These are phyloP conservation scores for Zasmidium cellare DNA, from an alignment of 2,329 filamentous ascomycete species.

Conservation along the genomic window DNA sequence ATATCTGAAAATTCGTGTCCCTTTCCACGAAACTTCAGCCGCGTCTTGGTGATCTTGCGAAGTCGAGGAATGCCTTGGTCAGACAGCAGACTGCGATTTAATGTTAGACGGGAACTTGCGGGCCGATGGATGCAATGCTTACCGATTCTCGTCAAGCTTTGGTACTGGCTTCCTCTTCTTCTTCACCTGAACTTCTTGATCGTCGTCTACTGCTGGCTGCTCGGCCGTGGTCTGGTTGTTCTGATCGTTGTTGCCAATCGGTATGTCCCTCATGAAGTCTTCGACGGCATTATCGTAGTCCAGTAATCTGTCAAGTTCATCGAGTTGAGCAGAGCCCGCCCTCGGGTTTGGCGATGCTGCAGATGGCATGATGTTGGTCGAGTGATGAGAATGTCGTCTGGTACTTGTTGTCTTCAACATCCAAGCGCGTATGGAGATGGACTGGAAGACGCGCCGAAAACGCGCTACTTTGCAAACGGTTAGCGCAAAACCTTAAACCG, in stretches of 20 bases:
- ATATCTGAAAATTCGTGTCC: slow-evolving; percentile 94
- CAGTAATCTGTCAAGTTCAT: slow-evolving; percentile 67
- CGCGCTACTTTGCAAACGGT: slow-evolving; percentile 1
- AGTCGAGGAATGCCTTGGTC: slow-evolving; percentile 81
- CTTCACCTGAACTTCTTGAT: slow-evolving; percentile 79
- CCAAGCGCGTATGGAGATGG: not conserved
- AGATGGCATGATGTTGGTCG: slow-evolving; percentile 30
- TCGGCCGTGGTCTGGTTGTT: slow-evolving; percentile 40
- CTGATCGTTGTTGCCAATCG: slow-evolving; percentile 43
- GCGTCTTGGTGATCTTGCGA: slow-evolving; percentile 66
- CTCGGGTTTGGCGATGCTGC: slow-evolving; percentile 25
- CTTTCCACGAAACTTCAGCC: slow-evolving; percentile 83
- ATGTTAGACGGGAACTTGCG: not conserved
- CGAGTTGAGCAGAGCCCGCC: slow-evolving; percentile 29
- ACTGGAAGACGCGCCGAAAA: slow-evolving; percentile 8
- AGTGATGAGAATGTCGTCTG: too few species aligned
- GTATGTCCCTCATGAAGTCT: slow-evolving; percentile 48
- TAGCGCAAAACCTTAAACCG: not conserved
- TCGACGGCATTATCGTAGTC: slow-evolving; percentile 68
- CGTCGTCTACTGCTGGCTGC: slow-evolving; percentile 61
- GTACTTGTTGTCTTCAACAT: too few species aligned
- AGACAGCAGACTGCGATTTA: slow-evolving; percentile 68
- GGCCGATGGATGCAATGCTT: slow-evolving; percentile 12
- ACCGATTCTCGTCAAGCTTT: slow-evolving; percentile 84
- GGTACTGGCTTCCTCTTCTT: slow-evolving; percentile 76